Evolutionary conservation across 1,284 basidiomycete genomes (phyloP).

Genomic region (Kalmanozyma brasiliensis): DNA sequence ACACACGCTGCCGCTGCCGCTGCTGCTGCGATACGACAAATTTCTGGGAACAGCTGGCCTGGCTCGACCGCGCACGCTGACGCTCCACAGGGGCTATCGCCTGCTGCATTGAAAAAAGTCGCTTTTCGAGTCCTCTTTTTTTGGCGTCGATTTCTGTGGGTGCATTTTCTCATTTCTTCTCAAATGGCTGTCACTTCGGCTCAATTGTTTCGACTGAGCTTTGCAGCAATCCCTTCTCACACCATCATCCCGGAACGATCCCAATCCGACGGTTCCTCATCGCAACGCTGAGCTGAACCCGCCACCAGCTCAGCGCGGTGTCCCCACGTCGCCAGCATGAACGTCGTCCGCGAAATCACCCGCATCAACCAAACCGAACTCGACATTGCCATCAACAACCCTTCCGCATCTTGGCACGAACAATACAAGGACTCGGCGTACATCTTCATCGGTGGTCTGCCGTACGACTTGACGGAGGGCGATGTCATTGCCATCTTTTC

Average conservation of each 20-base stretch:
- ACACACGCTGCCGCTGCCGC: too few relatives aligned
- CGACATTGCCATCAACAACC: conserved; percentile 78
- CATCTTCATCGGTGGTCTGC: conserved; percentile 79
- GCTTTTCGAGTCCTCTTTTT: not conserved
- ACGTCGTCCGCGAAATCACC: conserved; percentile 83
- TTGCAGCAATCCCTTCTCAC: not conserved
- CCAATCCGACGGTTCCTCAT: too few relatives aligned
- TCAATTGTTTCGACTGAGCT: conserved; percentile 4
- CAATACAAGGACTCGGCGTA: conserved; percentile 98
- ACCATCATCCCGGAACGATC: too few relatives aligned
- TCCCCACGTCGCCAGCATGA: conserved; percentile 21
- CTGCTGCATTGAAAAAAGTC: not conserved
- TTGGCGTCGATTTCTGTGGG: not conserved
- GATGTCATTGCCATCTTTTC: conserved; percentile 98
- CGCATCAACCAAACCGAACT: conserved; percentile 92
- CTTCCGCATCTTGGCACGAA: conserved; percentile 89
- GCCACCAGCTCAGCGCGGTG: too few relatives aligned
- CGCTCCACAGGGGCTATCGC: conserved; percentile 10
- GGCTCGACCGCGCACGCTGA: conserved; percentile 12
- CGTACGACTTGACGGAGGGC: conserved; percentile 82
- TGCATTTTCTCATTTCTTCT: not conserved
- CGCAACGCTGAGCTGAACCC: too few relatives aligned
- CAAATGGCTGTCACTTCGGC: too few relatives aligned
- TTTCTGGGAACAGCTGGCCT: too few relatives aligned
- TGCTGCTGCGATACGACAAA: too few relatives aligned